Evolutionary conservation across 2,329 filamentous ascomycete species (phyloP).

Genomic region (Pseudocercospora vitis): DNA sequence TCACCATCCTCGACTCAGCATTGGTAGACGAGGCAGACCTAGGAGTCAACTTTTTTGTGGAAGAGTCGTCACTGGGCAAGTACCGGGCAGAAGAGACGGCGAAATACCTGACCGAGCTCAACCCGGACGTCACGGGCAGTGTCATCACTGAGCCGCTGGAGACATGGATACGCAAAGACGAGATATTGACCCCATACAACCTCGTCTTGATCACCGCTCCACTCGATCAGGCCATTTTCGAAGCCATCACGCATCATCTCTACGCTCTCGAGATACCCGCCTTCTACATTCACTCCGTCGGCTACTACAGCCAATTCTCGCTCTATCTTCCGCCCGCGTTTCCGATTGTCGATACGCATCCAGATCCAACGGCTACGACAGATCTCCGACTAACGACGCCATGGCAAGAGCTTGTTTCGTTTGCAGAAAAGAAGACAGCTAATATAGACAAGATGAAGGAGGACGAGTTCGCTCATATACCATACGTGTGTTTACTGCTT

Average conservation of each 20-base stretch:
- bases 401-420: constrained; percentile 76
- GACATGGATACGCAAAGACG: constrained; percentile 45
- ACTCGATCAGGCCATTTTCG: constrained; percentile 54
- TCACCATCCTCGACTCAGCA: constrained; percentile 83
- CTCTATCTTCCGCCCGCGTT: constrained; percentile 75
- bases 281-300: constrained; percentile 81
- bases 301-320: constrained; percentile 90
- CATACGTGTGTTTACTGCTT: constrained; percentile 79
- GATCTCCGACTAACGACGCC: constrained; percentile 82
- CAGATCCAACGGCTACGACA: constrained; percentile 77
- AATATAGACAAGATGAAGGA: constrained; percentile 66
- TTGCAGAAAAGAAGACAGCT: constrained; percentile 65
- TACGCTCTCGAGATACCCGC: constrained; percentile 66
- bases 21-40: constrained; percentile 78
- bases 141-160: constrained; percentile 58
- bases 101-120: constrained; percentile 78
- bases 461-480: constrained; percentile 87
- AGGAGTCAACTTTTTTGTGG: constrained; percentile 95
- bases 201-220: constrained; percentile 63
- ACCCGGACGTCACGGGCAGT: constrained; percentile 83
- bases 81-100: constrained; percentile 76
- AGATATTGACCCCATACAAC: constrained; percentile 52
- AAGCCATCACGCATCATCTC: constrained; percentile 52
- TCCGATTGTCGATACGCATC: constrained; percentile 93
- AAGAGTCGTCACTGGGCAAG: constrained; percentile 72